Conservation (phyloP, 2,329 filamentous ascomycete genomes). For the Nannizziopsis arthrosporioides region DNA sequence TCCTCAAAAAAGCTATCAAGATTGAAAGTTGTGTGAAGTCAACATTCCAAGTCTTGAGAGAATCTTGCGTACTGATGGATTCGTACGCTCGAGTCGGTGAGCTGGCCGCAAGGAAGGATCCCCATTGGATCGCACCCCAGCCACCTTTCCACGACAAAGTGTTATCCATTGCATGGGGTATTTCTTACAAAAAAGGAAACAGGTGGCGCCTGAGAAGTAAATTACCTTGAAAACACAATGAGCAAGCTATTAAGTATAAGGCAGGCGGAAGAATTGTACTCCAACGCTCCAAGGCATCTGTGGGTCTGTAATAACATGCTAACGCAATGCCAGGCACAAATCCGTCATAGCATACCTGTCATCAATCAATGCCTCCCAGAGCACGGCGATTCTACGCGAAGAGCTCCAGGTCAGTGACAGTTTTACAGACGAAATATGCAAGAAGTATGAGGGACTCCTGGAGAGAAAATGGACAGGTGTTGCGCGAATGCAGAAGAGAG, state of each 20-base stretch:
- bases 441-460: conserved; percentile 86
- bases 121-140: too few relatives aligned
- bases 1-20: too few relatives aligned
- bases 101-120: too few relatives aligned
- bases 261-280: conserved; percentile 53
- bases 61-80: too few relatives aligned
- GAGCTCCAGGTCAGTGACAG: conserved; percentile 61
- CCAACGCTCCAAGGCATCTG: background rate
- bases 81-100: too few relatives aligned
- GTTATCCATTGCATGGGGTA: too few relatives aligned
- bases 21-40: too few relatives aligned
- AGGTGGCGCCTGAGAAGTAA: too few relatives aligned
- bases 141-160: too few relatives aligned
- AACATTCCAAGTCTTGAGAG: too few relatives aligned
- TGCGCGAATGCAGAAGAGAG: conserved; percentile 90
- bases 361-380: conserved; percentile 58
- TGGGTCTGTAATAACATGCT: conserved; percentile 4
- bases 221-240: conserved; percentile 38
- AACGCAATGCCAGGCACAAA: conserved; percentile 56
- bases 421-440: conserved; percentile 47
- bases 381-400: conserved; percentile 58
- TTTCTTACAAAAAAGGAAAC: too few relatives aligned
- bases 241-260: conserved; percentile 61
- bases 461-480: conserved; percentile 99
- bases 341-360: conserved; percentile 81